A percentile compares a stretch with the other conserved stretches of the same genome.
phyloP scores from a whole-genome alignment of 805 yeast species.

The Isabelozyma rhagii region DNA sequence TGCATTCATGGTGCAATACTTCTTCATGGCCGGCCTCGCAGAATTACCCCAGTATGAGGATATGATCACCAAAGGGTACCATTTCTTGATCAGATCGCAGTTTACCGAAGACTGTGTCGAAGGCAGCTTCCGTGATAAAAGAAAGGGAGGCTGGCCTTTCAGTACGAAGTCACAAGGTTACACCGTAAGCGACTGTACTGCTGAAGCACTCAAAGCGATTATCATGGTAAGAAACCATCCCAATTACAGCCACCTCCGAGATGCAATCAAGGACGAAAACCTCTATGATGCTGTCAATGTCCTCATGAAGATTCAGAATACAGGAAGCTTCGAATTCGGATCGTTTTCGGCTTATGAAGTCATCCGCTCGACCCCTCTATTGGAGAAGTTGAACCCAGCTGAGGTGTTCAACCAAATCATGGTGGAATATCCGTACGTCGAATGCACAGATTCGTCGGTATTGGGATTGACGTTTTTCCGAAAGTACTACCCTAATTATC shows the following conservation, averaged over 20 bases:
- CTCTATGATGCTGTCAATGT: constrained; percentile 74
- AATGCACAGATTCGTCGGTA: constrained; percentile 94
- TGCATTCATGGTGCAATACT: constrained; percentile 85
- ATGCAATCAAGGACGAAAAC: constrained; percentile 51
- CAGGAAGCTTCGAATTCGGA: constrained; percentile 77
- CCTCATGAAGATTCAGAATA: constrained; percentile 71
- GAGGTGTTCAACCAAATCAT: constrained; percentile 97
- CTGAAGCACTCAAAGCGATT: constrained; percentile 91
- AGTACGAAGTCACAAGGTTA: constrained; percentile 95
- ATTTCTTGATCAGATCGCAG: constrained; percentile 77
- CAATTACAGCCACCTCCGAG: constrained; percentile 43
- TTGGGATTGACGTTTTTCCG: constrained; percentile 81
- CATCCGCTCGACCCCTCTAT: constrained; percentile 71
- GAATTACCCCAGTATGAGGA: constrained; percentile 62
- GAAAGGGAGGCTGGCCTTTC: constrained; percentile 94
- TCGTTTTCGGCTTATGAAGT: constrained; percentile 90
- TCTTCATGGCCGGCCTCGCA: constrained; percentile 75
- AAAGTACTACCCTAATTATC: constrained; percentile 59
- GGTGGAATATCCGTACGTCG: constrained; percentile 98
- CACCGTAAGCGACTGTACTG: constrained; percentile 95
- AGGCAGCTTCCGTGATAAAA: constrained; percentile 77
- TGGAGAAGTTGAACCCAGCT: constrained; percentile 88
- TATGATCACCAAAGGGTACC: constrained; percentile 61
- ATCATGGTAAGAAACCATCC: constrained; percentile 80
- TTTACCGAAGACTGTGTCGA: constrained; percentile 74